A percentile compares a stretch with the other conserved stretches of the same genome.
Evolutionary conservation across 768 basidiomycete species (phyloP).

Genomic region (Boletus rufocinnamomeus): DNA sequence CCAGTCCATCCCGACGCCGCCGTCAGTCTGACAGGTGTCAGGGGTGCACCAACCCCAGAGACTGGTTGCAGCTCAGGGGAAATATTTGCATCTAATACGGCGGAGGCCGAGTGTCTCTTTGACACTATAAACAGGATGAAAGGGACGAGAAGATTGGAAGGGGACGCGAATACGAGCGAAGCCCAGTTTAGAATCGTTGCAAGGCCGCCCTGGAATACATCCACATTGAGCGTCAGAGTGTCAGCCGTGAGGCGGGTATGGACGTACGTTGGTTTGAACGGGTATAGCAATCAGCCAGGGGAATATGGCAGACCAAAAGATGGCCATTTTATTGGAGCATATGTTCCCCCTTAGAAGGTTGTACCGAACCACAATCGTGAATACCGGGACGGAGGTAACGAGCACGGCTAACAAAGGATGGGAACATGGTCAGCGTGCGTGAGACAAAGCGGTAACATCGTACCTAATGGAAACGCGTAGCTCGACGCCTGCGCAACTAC

Average conservation of each 20-base stretch:
- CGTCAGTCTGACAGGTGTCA: neutral
- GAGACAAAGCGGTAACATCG: neutral
- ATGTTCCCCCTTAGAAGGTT: slow-evolving; percentile 28
- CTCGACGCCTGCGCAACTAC: slow-evolving; percentile 17
- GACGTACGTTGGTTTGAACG: slow-evolving; percentile 28
- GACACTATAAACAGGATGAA: slow-evolving; percentile 25
- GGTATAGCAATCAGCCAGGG: slow-evolving; percentile 29
- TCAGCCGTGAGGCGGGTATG: neutral
- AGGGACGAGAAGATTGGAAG: slow-evolving; percentile 26
- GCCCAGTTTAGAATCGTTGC: slow-evolving; percentile 26
- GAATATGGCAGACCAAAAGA: slow-evolving; percentile 27
- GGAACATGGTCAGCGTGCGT: neutral
- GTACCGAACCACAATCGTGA: slow-evolving; percentile 27
- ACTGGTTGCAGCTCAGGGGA: neutral
- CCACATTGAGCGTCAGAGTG: neutral
- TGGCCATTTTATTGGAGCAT: slow-evolving; percentile 24
- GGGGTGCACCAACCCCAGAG: neutral
- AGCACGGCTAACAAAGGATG: slow-evolving; percentile 20
- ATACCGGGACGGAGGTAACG: slow-evolving; percentile 28
- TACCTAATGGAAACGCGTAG: slow-evolving; percentile 26
- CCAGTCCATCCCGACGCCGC: neutral
- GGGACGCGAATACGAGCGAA: slow-evolving; percentile 27
- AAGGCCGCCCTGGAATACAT: slow-evolving; percentile 14
- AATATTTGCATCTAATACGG: slow-evolving; percentile 19
- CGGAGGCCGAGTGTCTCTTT: slow-evolving; percentile 22